Evolutionary conservation across 805 yeast species (phyloP), one percentile per base, ranked within the genome.

Genomic region (Kuraishia floccosa): DNA sequence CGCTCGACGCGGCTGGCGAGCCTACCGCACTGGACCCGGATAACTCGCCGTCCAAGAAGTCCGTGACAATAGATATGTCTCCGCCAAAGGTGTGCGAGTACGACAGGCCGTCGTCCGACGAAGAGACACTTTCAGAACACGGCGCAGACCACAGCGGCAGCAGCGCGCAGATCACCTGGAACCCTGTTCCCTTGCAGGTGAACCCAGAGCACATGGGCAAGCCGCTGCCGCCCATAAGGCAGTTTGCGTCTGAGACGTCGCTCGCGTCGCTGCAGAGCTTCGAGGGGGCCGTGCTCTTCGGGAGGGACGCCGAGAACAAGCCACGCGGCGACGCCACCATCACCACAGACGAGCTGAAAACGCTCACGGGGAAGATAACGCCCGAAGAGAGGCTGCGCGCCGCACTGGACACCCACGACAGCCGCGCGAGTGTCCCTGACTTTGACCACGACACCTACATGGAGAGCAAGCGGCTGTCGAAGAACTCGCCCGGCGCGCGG

Each of bases 351-450:
- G 50, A 54, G 1, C 27, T 56, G 5, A 29, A 33, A 11, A 34
- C 36, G 11, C 38, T 36, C 34, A 42, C 25, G 36, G 46, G 33
- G 41, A 41, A 43, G 35, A 54, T 44, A 46, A 52, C 50, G 30
- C 45, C 68, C 24, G 62, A 62, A 36, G 65, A 68, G 36, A 65
- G 62, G 41, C 48, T 68, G 33, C 65, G 63, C 33, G 50, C 66
- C 2, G 63, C 58, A 27, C 47, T 68, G 11, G 49, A 50, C 2
- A 17, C 42, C 16, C 44, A 43, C 2, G n/a, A n/a, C n/a, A 32
- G 14, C 33, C 8, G 30, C 36, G 13, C 30, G 28, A 32, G 39
- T 14, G 32, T 34, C 24, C n/a, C n/a, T n/a, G 18, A 34, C 5
- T 44, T 43, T 32, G 58, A 51, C 33, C 56, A 52, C 35, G 46